Percentiles rank a stretch among this genome's conserved stretches.
These are phyloP conservation scores for Kappamyces sp. DNA, from an alignment of 192 early-diverging fungal genomes.

Conservation along the genomic window DNA sequence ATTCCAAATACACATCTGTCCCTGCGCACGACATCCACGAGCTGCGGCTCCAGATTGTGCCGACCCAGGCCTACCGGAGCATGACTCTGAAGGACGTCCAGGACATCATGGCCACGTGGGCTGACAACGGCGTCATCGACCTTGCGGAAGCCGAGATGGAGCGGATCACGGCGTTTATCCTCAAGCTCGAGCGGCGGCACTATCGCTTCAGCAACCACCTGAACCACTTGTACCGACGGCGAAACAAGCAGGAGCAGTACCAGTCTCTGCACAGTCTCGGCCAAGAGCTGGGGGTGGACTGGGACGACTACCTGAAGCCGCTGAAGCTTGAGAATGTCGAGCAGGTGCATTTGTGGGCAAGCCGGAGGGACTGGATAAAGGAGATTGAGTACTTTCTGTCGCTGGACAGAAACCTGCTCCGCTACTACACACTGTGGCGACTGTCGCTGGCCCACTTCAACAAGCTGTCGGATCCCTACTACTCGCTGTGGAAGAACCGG, in stretches of 20 bases:
- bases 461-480: slow-evolving; percentile 31
- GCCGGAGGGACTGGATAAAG: slow-evolving; percentile 25
- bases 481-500: slow-evolving; percentile 25
- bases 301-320: slow-evolving; percentile 3
- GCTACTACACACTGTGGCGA: slow-evolving; percentile 35
- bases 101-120: slow-evolving; percentile 24
- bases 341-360: slow-evolving; percentile 30
- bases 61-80: slow-evolving; percentile 29
- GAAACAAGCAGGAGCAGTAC: background rate
- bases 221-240: slow-evolving; percentile 11
- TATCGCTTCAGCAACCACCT: slow-evolving; percentile 22
- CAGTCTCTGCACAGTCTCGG: background rate
- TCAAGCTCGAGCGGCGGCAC: slow-evolving; percentile 17
- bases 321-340: slow-evolving; percentile 23
- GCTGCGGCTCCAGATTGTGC: slow-evolving; percentile 28
- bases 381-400: slow-evolving; percentile 10
- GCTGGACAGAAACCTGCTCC: slow-evolving; percentile 16
- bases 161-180: slow-evolving; percentile 20
- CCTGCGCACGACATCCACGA: slow-evolving; percentile 17
- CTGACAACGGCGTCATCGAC: slow-evolving; percentile 9
- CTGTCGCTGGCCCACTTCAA: slow-evolving; percentile 32
- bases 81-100: slow-evolving; percentile 7
- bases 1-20: slow-evolving; percentile 27
- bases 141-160: slow-evolving; percentile 9
- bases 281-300: background rate